Percentiles rank a stretch among this genome's conserved stretches.
Conservation (phyloP, 108 stramenopile genomes). For the Phaeodactylum tricornutum region DNA sequence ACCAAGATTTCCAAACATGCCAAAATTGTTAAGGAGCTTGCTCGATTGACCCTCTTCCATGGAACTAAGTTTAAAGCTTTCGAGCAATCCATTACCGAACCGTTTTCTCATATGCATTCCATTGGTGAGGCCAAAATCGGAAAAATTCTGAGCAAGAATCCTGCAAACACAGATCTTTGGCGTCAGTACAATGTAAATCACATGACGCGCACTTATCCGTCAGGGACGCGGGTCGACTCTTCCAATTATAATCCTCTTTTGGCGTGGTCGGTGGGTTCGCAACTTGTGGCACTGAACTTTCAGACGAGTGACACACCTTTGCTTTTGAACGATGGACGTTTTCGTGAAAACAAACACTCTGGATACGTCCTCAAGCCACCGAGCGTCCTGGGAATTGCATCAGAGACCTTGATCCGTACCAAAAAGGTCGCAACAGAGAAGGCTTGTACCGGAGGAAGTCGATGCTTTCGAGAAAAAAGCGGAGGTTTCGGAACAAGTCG, state of each 20-base stretch:
- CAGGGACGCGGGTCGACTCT: slow-evolving; percentile 74
- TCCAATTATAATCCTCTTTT: slow-evolving; percentile 88
- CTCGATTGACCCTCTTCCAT: slow-evolving; percentile 54
- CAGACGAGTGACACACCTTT: slow-evolving; percentile 71
- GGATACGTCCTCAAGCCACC: slow-evolving; percentile 89
- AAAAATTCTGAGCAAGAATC: slow-evolving; percentile 34
- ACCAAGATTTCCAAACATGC: neutral
- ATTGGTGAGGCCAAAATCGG: slow-evolving; percentile 56
- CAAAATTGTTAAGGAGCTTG: slow-evolving; percentile 33
- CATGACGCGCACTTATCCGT: slow-evolving; percentile 84
- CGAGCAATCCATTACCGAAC: slow-evolving; percentile 20
- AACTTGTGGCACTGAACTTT: slow-evolving; percentile 91
- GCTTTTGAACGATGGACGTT: slow-evolving; percentile 81
- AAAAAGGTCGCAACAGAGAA: no score
- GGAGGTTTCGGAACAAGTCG: no score
- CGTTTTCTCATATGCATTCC: slow-evolving; percentile 59
- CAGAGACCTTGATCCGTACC: no score
- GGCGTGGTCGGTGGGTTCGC: slow-evolving; percentile 84
- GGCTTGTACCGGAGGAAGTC: no score
- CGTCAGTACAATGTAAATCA: slow-evolving; percentile 62
- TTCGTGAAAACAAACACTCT: slow-evolving; percentile 74
- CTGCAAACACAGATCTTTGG: slow-evolving; percentile 33
- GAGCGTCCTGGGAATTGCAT: slow-evolving; percentile 18
- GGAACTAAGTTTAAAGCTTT: slow-evolving; percentile 46
- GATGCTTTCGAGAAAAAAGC: no score